Base-by-base conservation (phyloP, 73 alveolate species). In the Symbiodinium natans region DNA sequence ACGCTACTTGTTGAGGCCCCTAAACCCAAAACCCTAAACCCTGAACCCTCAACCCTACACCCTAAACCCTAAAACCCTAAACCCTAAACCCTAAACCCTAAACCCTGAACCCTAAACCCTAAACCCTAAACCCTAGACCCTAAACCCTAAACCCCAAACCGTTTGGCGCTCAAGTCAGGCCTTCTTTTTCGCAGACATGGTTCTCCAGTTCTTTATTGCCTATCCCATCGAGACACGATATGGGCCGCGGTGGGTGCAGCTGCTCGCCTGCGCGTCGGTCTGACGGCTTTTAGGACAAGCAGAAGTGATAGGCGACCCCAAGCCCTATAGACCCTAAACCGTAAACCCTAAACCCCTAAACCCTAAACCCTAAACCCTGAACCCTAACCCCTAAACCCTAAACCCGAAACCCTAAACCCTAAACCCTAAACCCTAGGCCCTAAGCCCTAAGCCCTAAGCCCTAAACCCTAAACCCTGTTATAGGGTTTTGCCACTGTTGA, bases 191-290 rank as follows among this genome's bases (percentile, higher is more conserved):
- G 71, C 41, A 41, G 95, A 88, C 36, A 88, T 88, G 95, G 23
- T 56, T 34, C 39, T 88, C 73, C 95, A 88, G 43, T 88, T 88
- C 95, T 88, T 88, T 21, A 88, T 88, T 34, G 95, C 95, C 21
- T 88, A 59, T 41, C 95, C 95, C 41, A 88, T 88, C 43, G 95
- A 88, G 85, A 88, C 95, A 71, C 63, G 95, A 56, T 88, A 88
- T 63, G 95, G 95, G 8, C 95, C 95, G 9, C 75, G 95, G n/a
- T 88, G 95, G 95, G 86, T 59, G 19, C 85, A 54, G 39, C 93
- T 52, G 48, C 56, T 52, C 68, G 13, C 5, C 68, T n/a, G n/a
- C n/a, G n/a, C n/a, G n/a, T n/a, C 68, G 0, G 68, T 27, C 13
- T 17, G 68, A 52, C 3, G 0, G 68, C 68, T 52, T 52, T 52